These are phyloP conservation scores for Aegilops umbellulata DNA, from an alignment of 176 grass and related monocot species.

Conservation along the genomic window DNA sequence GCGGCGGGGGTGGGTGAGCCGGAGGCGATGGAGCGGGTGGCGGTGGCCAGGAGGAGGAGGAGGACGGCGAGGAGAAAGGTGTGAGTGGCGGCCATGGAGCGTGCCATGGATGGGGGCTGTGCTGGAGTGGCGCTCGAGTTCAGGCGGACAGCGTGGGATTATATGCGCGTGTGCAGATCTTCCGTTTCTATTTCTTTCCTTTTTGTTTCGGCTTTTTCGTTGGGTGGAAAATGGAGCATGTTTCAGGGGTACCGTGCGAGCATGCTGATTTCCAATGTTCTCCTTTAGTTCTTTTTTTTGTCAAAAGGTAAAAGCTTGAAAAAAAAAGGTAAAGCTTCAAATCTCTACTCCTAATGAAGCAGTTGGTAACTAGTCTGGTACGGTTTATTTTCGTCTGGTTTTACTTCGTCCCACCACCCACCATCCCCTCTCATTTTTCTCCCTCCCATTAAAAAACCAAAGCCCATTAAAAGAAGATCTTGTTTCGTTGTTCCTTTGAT, in stretches of 20 bases:
- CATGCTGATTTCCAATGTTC: neutral
- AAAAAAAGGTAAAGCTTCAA: too few species aligned
- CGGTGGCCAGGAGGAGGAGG: conserved; percentile 33
- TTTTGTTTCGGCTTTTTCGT: neutral
- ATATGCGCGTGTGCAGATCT: conserved; percentile 19
- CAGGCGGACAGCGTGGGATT: conserved; percentile 42
- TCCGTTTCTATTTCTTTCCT: neutral
- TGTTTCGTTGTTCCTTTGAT: too few species aligned
- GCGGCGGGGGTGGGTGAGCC: neutral
- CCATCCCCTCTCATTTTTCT: too few species aligned
- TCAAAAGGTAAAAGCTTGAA: too few species aligned
- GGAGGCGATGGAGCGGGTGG: neutral
- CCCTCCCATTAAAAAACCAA: too few species aligned
- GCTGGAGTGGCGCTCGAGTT: conserved; percentile 21
- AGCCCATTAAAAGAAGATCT: too few species aligned
- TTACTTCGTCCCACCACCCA: too few species aligned
- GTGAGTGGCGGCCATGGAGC: conserved; percentile 2
- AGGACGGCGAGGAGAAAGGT: conserved; percentile 25
- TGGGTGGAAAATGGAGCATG: neutral
- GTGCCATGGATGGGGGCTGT: conserved; percentile 20
- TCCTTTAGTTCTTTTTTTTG: neutral
- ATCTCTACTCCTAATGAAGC: too few species aligned
- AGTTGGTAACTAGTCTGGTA: too few species aligned
- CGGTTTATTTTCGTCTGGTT: too few species aligned
- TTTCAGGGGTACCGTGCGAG: neutral